Base-by-base conservation (phyloP, 1,284 basidiomycete species). In the Cryptococcus sp. region DNA sequence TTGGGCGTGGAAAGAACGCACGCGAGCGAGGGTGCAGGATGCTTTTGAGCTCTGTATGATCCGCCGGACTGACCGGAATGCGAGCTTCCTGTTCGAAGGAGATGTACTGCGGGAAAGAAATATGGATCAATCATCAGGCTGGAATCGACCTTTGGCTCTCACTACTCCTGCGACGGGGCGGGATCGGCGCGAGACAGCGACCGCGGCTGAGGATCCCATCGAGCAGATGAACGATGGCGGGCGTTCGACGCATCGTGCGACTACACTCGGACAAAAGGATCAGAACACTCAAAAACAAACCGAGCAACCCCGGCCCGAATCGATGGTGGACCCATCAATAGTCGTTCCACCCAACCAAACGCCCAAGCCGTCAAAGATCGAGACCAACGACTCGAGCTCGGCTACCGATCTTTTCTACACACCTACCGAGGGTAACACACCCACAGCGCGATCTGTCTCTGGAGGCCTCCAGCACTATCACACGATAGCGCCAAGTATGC, bases 1-100 rank as follows among this genome's bases (percentile, higher is more conserved):
- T 2, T 92, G 90, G 90, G 81, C 79, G 53, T 92, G 90, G 90
- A 82, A 84, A 51, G 84, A 87, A 53, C 81, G 83, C 61, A 88
- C 89, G 0, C 81, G 86, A n/a, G 73, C 83, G 60, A 83, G 90
- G 45, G 81, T 92, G 41, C 85, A 87, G 68, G 88, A 89, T 57
- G 87, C 88, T 1, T 91, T 86, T 69, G 88, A 91, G 62, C 86
- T 91, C 64, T 92, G 90, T 71, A 79, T 89, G 53, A 64, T 75
- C 38, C 47, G 70, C 7, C 57, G 60, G 17, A 31, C 46, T 23
- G 56, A 25, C n/a, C 31, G 57, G n/a, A 45, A 39, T 5, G 47
- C 50, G 6, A 54, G 40, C 19, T 50, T 53, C 22, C 47, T 54
- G 41, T 49, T 46, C 27, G 54, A 50, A n/a, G 47, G 25, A 19